Conservation (phyloP, 345 rosid species). For the Gossypium australe region DNA sequence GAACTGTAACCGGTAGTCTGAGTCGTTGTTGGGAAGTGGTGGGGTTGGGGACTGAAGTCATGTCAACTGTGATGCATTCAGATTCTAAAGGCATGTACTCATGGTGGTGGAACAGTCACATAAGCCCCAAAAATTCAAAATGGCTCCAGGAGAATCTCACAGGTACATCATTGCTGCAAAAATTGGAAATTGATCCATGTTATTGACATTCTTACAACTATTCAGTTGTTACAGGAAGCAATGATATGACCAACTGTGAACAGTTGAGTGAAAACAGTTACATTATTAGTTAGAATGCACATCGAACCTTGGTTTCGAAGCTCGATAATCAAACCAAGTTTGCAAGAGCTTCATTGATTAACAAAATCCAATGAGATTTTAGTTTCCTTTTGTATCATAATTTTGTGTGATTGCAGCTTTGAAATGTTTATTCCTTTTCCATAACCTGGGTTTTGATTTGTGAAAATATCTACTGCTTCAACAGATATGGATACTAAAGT, state of each 20-base stretch:
- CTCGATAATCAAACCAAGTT: not conserved
- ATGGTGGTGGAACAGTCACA: constrained; percentile 99
- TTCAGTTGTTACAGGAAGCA: not conserved
- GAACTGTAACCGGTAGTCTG: not conserved
- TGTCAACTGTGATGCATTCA: constrained; percentile 39
- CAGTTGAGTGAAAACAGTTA: not conserved
- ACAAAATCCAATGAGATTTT: not conserved
- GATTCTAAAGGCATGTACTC: constrained; percentile 71
- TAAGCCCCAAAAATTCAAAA: constrained; percentile 92
- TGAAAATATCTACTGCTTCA: constrained; percentile 18
- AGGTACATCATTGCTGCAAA: constrained; percentile 38
- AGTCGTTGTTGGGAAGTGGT: constrained; percentile 9
- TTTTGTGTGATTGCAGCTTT: not conserved
- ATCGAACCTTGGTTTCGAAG: not conserved
- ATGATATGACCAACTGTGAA: not conserved
- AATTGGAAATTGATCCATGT: not conserved
- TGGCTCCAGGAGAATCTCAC: constrained; percentile 97
- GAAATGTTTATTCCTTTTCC: not conserved
- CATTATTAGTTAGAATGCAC: not conserved
- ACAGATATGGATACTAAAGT: constrained; percentile 96
- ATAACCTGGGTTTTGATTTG: not conserved
- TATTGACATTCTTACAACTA: not conserved
- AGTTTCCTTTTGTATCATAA: not conserved
- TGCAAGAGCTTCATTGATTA: not conserved
- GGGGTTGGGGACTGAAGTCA: constrained; percentile 27